phyloP scores from a whole-genome alignment of 495 filamentous ascomycete genomes.

The Hypoxylon rickii region DNA sequence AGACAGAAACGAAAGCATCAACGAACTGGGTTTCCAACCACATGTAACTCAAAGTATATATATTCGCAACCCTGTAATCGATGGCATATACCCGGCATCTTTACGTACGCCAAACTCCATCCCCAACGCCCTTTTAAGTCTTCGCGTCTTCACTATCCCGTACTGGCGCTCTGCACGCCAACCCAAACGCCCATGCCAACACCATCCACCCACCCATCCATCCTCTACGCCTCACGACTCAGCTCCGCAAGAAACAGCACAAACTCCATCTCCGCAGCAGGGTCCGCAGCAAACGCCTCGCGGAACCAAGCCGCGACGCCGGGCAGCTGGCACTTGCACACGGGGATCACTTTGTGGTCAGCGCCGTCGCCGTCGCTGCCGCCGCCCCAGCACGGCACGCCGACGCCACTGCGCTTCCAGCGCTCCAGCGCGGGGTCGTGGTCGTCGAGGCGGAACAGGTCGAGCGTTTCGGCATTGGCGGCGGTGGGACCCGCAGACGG shows the following conservation, averaged over 20 bases:
- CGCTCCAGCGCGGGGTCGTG: conserved; percentile 19
- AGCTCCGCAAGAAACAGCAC: conserved; percentile 31
- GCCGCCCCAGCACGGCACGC: conserved; percentile 36
- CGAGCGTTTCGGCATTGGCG: conserved; percentile 3
- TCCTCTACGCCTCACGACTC: conserved; percentile 13
- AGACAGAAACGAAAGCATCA: too few relatives aligned
- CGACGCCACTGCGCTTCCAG: conserved; percentile 31
- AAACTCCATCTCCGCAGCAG: conserved; percentile 37
- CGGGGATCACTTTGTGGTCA: conserved; percentile 5
- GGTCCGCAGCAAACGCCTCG: conserved; percentile 27
- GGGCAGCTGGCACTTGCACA: conserved; percentile 37
- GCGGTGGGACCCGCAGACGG: too few relatives aligned
- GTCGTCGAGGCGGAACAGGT: conserved; percentile 28
- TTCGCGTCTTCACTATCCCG: too few relatives aligned
- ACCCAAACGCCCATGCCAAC: too few relatives aligned
- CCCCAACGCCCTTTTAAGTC: too few relatives aligned
- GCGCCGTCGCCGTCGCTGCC: background rate
- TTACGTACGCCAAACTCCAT: too few relatives aligned
- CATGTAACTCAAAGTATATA: too few relatives aligned
- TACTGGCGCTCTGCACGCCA: too few relatives aligned
- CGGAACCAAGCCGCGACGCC: conserved; percentile 39
- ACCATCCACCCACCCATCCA: background rate
- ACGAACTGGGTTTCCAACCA: too few relatives aligned
- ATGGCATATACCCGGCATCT: too few relatives aligned
- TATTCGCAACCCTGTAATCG: too few relatives aligned